Conservation (phyloP, 768 basidiomycete species). For the Daedaleopsis nitida region DNA sequence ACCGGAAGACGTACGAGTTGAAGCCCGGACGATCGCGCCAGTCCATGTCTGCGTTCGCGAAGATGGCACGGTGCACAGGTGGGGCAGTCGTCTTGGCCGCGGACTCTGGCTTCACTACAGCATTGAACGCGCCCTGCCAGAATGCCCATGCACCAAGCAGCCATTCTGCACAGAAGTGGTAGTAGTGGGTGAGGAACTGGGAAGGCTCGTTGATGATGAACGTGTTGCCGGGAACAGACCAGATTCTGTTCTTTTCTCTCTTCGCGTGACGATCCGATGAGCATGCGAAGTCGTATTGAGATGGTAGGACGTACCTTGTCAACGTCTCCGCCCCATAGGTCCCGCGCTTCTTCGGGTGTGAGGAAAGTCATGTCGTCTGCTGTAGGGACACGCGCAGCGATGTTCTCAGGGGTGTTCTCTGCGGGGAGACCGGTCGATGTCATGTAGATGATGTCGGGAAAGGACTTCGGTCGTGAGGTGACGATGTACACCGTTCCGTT, state of each 20-base stretch:
- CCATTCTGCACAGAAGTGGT: conserved; percentile 85
- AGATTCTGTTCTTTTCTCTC: conserved; percentile 51
- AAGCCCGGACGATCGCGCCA: conserved; percentile 83
- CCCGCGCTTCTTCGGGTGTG: conserved; percentile 56
- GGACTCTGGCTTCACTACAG: conserved; percentile 21
- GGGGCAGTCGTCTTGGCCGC: conserved; percentile 43
- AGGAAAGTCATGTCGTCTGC: conserved; percentile 62
- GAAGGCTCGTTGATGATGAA: conserved; percentile 70
- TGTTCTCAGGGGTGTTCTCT: conserved; percentile 62
- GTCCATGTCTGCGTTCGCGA: conserved; percentile 57
- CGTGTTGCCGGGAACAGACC: conserved; percentile 72
- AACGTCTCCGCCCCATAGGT: conserved; percentile 56
- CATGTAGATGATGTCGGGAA: conserved; percentile 56
- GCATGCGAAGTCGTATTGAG: neutral
- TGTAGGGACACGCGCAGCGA: conserved; percentile 67
- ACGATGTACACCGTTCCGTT: conserved; percentile 81
- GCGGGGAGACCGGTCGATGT: conserved; percentile 68
- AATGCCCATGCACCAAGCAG: conserved; percentile 76
- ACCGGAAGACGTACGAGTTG: conserved; percentile 75
- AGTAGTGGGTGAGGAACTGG: conserved; percentile 85
- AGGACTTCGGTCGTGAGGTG: conserved; percentile 44
- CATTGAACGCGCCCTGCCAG: conserved; percentile 56
- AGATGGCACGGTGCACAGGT: conserved; percentile 68
- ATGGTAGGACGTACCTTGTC: conserved; percentile 8
- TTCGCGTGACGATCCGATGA: neutral